Percentiles rank a stretch among this genome's conserved stretches.
phyloP scores from a whole-genome alignment of 1,139 yeast species.

The Nakaseomyces uthaithaninus region DNA sequence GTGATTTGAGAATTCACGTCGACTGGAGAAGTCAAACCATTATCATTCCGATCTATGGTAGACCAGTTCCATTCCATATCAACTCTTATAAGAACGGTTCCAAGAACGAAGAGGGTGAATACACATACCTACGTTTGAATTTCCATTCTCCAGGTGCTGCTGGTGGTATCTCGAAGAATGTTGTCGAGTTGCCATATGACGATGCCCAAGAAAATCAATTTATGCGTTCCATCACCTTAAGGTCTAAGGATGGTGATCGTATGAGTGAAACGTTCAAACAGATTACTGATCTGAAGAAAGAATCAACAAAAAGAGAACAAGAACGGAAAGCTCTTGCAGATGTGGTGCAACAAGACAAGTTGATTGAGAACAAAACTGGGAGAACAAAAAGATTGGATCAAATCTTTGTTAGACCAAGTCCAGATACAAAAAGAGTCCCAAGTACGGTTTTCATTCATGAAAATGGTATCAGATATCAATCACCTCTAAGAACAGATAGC shows the following conservation, averaged over 20 bases:
- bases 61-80: slow-evolving; percentile 97
- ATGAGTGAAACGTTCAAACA: slow-evolving; percentile 87
- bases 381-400: slow-evolving; percentile 82
- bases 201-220: slow-evolving; percentile 80
- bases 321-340: slow-evolving; percentile 92
- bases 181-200: slow-evolving; percentile 82
- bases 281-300: slow-evolving; percentile 87
- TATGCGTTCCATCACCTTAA: slow-evolving; percentile 75
- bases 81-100: slow-evolving; percentile 91
- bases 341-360: slow-evolving; percentile 85
- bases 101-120: slow-evolving; percentile 94
- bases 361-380: slow-evolving; percentile 69
- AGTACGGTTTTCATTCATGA: slow-evolving; percentile 90
- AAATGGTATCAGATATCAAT: slow-evolving; percentile 90
- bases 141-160: slow-evolving; percentile 89
- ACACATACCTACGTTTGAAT: slow-evolving; percentile 79
- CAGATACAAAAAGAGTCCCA: slow-evolving; percentile 90
- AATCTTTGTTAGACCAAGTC: slow-evolving; percentile 89
- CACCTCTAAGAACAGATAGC: slow-evolving; percentile 74
- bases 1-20: slow-evolving; percentile 78
- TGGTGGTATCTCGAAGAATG: slow-evolving; percentile 60
- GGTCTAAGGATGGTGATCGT: slow-evolving; percentile 86
- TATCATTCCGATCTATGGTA: slow-evolving; percentile 82
- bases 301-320: slow-evolving; percentile 79
- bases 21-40: slow-evolving; percentile 86